Evolutionary conservation across 1,284 basidiomycete genomes (phyloP).

Genomic region (Leccinum pallidistipes): DNA sequence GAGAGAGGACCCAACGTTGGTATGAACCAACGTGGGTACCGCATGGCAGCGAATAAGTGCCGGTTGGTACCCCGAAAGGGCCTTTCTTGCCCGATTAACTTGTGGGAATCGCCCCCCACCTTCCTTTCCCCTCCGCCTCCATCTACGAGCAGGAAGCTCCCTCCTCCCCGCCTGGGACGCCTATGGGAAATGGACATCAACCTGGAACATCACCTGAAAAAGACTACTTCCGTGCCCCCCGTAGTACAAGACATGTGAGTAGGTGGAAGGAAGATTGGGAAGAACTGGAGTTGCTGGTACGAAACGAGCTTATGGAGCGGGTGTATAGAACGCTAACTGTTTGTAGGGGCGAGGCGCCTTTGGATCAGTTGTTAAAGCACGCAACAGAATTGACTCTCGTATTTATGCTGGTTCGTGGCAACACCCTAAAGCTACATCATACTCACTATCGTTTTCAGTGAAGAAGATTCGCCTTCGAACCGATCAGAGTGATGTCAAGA

Average conservation of each 20-base stretch:
- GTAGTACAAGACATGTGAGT: constrained; percentile 54
- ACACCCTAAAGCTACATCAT: background rate
- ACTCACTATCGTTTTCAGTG: constrained; percentile 41
- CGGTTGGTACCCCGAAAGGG: too few species aligned
- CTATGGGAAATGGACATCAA: constrained; percentile 40
- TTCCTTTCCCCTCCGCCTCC: background rate
- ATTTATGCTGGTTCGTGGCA: constrained; percentile 65
- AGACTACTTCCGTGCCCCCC: constrained; percentile 51
- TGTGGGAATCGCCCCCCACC: too few species aligned
- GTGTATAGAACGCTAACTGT: background rate
- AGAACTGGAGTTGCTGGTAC: constrained; percentile 71
- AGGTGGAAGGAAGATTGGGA: constrained; percentile 87
- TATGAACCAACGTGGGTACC: too few species aligned
- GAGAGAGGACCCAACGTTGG: constrained; percentile 33
- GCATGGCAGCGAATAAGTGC: too few species aligned
- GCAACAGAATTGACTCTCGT: constrained; percentile 76
- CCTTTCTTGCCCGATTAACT: constrained; percentile 28
- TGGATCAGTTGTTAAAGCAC: constrained; percentile 92
- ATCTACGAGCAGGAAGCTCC: constrained; percentile 15
- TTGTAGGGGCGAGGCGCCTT: constrained; percentile 87
- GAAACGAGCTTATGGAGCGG: constrained; percentile 15
- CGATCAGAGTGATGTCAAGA: constrained; percentile 80
- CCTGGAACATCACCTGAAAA: constrained; percentile 57
- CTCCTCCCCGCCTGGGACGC: constrained; percentile 32
- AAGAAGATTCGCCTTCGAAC: constrained; percentile 90